Evolutionary conservation across 2,329 filamentous ascomycete species (phyloP), one percentile per base, ranked within the genome.

Genomic region (Penicillium sp.): DNA sequence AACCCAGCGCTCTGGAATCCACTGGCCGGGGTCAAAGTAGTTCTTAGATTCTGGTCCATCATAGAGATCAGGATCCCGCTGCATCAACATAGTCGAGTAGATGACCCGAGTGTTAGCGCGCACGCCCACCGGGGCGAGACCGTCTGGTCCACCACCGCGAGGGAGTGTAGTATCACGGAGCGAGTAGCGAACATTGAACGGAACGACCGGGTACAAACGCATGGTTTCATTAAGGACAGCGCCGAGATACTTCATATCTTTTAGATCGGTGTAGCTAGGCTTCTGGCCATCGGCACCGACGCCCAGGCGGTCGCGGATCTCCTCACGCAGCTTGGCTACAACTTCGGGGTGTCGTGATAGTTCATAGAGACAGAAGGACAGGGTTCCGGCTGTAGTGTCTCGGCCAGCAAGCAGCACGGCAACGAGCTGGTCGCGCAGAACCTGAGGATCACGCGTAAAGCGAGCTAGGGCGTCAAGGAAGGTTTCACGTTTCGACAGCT

Each of bases 331-430:
- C 69, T 85, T 89, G 50, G 77, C 71, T 3, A 91, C 83, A 2
- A 85, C 81, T 2, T 84, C 77, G 0, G 91, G 90, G 62, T 90
- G 81, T 15, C 85, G 84, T 35, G 87, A 83, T 2, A 97, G 81
- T 73, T 96, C 90, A 73, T 94, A 95, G 56, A 96, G 80, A 33
- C 84, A 81, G 88, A 91, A 96, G 0, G 86, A 89, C 0, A 97
- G 81, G 0, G 89, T 91, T 15, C 82, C 84, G 27, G 92, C 92
- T 0, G 92, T 97, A 14, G 92, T 96, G 73, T 97, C 92, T 20
- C 77, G 72, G 14, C 90, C 92, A 1, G 92, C 92, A 15, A 97
- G 83, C 2, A 97, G 82, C 11, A 96, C 83, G 43, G 88, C 87
- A 15, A 94, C 82, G 46, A 96, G 79, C 73, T 97, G 92, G 73